Evolutionary conservation across 129 eudicot species (phyloP).

Genomic region (Artemisia annua): DNA sequence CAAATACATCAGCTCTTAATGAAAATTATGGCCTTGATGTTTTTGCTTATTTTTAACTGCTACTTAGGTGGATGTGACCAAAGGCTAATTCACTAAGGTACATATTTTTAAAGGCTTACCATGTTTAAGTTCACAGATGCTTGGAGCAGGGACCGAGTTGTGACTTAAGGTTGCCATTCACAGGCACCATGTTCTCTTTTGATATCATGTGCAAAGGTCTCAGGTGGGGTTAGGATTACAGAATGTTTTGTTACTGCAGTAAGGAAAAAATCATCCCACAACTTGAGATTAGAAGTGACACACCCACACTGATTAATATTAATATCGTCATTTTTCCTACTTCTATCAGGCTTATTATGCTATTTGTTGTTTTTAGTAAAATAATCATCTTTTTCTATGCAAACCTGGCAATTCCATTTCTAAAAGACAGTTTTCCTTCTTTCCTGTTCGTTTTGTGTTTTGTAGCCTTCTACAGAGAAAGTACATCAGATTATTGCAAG

Average conservation of each 20-base stretch:
- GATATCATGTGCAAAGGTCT: conserved; percentile 77
- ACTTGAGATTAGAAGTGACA: conserved; percentile 48
- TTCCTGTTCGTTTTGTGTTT: conserved; percentile 37
- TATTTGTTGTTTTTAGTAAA: conserved; percentile 25
- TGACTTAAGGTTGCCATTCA: conserved; percentile 89
- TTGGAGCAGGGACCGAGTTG: conserved; percentile 88
- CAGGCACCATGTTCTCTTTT: conserved; percentile 91
- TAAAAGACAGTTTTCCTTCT: conserved; percentile 22
- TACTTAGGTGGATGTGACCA: conserved; percentile 55
- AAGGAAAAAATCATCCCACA: conserved; percentile 49
- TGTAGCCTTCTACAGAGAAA: conserved; percentile 95
- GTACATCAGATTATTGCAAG: conserved; percentile 92
- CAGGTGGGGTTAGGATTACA: conserved; percentile 99
- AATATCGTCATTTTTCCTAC: conserved; percentile 29
- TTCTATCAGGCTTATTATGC: conserved; percentile 30
- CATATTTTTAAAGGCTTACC: conserved; percentile 82
- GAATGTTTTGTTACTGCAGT: conserved; percentile 41
- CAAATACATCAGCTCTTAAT: conserved; percentile 24
- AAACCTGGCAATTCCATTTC: conserved; percentile 23
- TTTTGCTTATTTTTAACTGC: conserved; percentile 39
- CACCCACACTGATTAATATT: conserved; percentile 31
- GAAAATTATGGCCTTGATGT: conserved; percentile 12
- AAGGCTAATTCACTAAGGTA: conserved; percentile 49
- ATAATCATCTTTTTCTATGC: conserved; percentile 11
- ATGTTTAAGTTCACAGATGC: conserved; percentile 99